Evolutionary conservation across 495 filamentous ascomycete species (phyloP).

Genomic region (Rhypophila decipiens): DNA sequence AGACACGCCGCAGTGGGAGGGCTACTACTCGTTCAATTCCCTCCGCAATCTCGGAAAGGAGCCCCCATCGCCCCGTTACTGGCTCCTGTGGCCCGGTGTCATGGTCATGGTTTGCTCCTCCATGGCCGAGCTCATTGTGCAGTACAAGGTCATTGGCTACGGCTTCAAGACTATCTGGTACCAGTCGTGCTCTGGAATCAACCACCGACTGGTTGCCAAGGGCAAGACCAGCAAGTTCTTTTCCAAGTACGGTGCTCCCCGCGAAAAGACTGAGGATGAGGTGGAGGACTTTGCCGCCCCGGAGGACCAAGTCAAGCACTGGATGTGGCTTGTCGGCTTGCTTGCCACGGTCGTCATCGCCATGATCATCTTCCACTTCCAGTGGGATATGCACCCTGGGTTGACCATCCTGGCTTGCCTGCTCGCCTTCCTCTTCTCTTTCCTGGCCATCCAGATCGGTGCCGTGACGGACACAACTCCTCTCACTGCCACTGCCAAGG

Average conservation of each 20-base stretch:
- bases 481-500: slow-evolving; percentile 58
- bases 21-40: slow-evolving; percentile 43
- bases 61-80: slow-evolving; percentile 54
- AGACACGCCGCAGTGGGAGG: slow-evolving; percentile 46
- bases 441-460: slow-evolving; percentile 60
- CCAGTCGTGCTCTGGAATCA: slow-evolving; percentile 37
- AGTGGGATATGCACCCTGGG: slow-evolving; percentile 56
- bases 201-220: slow-evolving; percentile 26
- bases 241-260: slow-evolving; percentile 30
- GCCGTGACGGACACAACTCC: slow-evolving; percentile 59
- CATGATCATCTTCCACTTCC: slow-evolving; percentile 53
- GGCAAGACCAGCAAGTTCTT: slow-evolving; percentile 45
- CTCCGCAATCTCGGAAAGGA: slow-evolving; percentile 37
- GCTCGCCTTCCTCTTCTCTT: slow-evolving; percentile 62
- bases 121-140: slow-evolving; percentile 54
- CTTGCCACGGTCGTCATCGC: slow-evolving; percentile 45
- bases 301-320: slow-evolving; percentile 53
- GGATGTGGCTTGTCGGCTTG: slow-evolving; percentile 54
- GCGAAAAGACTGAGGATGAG: slow-evolving; percentile 17
- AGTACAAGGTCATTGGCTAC: slow-evolving; percentile 54
- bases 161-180: slow-evolving; percentile 46
- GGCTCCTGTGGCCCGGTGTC: slow-evolving; percentile 63
- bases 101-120: slow-evolving; percentile 57
- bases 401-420: slow-evolving; percentile 55
- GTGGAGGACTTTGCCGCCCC: slow-evolving; percentile 46